phyloP scores from a whole-genome alignment of 805 yeast species.

The Zygotorulaspora sp. region DNA sequence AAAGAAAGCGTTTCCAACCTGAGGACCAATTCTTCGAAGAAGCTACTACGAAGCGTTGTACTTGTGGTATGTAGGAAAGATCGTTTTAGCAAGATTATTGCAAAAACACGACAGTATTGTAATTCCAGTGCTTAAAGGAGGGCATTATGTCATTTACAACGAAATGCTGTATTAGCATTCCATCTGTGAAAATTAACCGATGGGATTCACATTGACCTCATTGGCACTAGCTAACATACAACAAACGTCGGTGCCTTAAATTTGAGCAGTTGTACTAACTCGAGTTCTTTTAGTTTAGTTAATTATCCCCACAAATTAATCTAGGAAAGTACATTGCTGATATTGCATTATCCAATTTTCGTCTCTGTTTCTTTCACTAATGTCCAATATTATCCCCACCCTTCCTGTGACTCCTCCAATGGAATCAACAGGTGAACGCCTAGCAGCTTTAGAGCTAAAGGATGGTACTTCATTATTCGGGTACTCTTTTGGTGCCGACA shows the following conservation, averaged over 20 bases:
- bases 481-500: slow-evolving; percentile 93
- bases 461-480: slow-evolving; percentile 88
- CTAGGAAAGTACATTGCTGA: slow-evolving; percentile 4
- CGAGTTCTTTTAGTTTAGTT: slow-evolving; percentile 2
- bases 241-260: too few relatives aligned
- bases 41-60: background rate
- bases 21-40: background rate
- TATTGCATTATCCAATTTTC: slow-evolving; percentile 1
- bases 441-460: slow-evolving; percentile 83
- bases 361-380: slow-evolving; percentile 12
- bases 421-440: slow-evolving; percentile 74
- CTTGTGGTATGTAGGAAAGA: background rate
- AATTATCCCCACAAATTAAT: slow-evolving; percentile 8
- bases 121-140: too few relatives aligned
- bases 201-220: too few relatives aligned
- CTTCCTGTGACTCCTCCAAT: slow-evolving; percentile 89
- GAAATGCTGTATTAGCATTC: too few relatives aligned
- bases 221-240: too few relatives aligned
- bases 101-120: too few relatives aligned
- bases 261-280: slow-evolving; percentile 4
- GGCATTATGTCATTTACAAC: too few relatives aligned
- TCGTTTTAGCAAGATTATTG: too few relatives aligned
- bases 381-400: slow-evolving; percentile 49
- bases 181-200: too few relatives aligned
- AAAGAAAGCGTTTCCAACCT: background rate